Conservation (phyloP, 371 early-diverging fungal genomes). For the Rhizomucor miehei region DNA sequence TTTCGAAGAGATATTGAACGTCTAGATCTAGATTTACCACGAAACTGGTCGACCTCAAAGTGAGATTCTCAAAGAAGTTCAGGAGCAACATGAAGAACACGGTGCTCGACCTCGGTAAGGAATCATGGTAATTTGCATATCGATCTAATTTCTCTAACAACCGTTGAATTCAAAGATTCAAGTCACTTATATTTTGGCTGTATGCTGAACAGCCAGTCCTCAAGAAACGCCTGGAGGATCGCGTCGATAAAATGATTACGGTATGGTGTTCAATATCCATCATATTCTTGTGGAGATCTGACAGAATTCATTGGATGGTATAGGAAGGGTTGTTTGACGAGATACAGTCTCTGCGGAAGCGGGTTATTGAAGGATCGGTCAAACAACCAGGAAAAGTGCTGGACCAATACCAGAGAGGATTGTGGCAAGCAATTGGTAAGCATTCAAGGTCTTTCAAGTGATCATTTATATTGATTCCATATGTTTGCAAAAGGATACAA, state of each 20-base stretch:
- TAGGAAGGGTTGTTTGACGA: conserved; percentile 80
- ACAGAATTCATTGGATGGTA: neutral
- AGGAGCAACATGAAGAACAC: conserved; percentile 34
- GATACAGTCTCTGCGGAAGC: conserved; percentile 64
- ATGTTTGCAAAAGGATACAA: conserved; percentile 62
- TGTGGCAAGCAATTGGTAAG: conserved; percentile 82
- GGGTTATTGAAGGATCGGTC: conserved; percentile 41
- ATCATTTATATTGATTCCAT: neutral
- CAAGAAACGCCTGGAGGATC: conserved; percentile 73
- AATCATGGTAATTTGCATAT: too few species aligned
- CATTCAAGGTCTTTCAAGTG: neutral
- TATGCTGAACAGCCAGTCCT: conserved; percentile 68
- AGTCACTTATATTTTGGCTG: conserved; percentile 84
- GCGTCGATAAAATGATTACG: conserved; percentile 87
- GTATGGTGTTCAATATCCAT: conserved; percentile 20
- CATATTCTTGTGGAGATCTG: too few species aligned
- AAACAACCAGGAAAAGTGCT: conserved; percentile 36
- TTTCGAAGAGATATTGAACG: neutral
- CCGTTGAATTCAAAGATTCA: conserved; percentile 27
- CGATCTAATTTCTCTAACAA: conserved; percentile 10
- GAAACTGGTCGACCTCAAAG: conserved; percentile 76
- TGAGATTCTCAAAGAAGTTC: conserved; percentile 63
- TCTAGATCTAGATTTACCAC: conserved; percentile 54
- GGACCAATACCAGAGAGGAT: conserved; percentile 73
- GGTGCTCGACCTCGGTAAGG: conserved; percentile 28